Conservation (phyloP, 2,329 filamentous ascomycete genomes). For the Fusarium sulawesiense region DNA sequence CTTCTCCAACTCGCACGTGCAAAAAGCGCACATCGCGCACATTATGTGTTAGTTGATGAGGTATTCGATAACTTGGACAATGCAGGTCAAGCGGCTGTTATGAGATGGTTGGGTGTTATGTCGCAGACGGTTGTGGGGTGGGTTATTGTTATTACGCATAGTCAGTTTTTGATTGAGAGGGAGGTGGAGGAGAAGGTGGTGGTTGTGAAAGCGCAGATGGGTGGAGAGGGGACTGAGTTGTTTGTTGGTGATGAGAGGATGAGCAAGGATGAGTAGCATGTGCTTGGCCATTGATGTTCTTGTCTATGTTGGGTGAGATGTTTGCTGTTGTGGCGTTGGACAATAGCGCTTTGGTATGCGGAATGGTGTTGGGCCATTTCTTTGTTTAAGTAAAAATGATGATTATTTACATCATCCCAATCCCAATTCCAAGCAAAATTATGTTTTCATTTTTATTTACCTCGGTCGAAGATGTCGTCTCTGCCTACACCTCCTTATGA, state of each 20-base stretch:
- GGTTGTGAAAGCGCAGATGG: constrained; percentile 32
- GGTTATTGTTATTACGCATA: constrained; percentile 39
- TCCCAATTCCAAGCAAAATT: rapidly evolving
- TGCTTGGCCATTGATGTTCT: background rate
- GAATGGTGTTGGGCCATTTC: no score
- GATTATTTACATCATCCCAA: no score
- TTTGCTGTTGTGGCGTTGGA: background rate
- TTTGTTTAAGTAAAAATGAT: no score
- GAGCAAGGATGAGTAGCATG: background rate
- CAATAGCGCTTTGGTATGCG: background rate
- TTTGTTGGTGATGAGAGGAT: background rate
- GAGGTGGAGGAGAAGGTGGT: constrained; percentile 18
- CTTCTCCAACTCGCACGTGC: constrained; percentile 28
- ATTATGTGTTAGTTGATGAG: constrained; percentile 40
- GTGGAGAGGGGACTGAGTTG: constrained; percentile 22
- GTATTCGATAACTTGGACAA: constrained; percentile 39
- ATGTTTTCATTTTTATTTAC: no score
- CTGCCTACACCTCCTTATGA: background rate
- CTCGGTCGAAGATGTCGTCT: no score
- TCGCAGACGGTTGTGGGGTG: constrained; percentile 19
- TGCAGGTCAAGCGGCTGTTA: constrained; percentile 31
- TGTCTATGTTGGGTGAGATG: no score
- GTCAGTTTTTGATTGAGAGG: constrained; percentile 28
- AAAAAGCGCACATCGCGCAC: constrained; percentile 32
- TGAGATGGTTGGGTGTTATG: constrained; percentile 32